A percentile compares a stretch with the other conserved stretches of the same genome.
phyloP scores from a whole-genome alignment of 2,329 filamentous ascomycete species.

The Dothideomycetes sp. region DNA sequence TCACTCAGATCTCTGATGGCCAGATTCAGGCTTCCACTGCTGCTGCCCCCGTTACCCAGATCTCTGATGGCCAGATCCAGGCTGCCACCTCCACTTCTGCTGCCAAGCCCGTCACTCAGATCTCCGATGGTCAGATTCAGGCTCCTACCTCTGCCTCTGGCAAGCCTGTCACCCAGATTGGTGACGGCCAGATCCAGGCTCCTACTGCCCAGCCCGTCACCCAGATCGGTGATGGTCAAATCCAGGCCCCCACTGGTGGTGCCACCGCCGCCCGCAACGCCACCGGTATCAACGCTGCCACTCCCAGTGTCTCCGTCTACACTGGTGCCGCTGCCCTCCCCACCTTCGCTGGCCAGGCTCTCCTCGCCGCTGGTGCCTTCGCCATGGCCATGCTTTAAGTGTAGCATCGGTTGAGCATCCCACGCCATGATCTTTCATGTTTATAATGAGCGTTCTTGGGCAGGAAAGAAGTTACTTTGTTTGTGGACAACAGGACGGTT shows the following conservation, averaged over 20 bases:
- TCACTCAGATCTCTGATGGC: conserved; percentile 24
- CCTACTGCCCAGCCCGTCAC: conserved; percentile 12
- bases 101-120: conserved; percentile 18
- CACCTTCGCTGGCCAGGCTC: conserved; percentile 21
- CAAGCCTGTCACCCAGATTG: conserved; percentile 20
- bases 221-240: conserved; percentile 20
- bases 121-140: conserved; percentile 20
- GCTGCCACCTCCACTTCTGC: conserved; percentile 4
- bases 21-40: conserved; percentile 22
- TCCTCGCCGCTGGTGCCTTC: conserved; percentile 24
- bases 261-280: conserved; percentile 6
- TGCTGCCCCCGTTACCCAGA: conserved; percentile 20
- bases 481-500: conserved; percentile 7
- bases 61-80: conserved; percentile 24
- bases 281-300: conserved; percentile 10
- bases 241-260: conserved; percentile 14
- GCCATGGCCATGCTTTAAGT: conserved; percentile 24
- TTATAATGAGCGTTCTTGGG: conserved; percentile 11
- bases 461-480: neutral
- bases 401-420: conserved; percentile 5
- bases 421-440: conserved; percentile 13
- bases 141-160: conserved; percentile 1
- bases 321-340: conserved; percentile 25
- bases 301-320: conserved; percentile 18
- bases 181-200: conserved; percentile 23